A percentile compares a stretch with the other conserved stretches of the same genome.
Conservation (phyloP, 192 early-diverging fungal species). For the Piromyces finnis region DNA sequence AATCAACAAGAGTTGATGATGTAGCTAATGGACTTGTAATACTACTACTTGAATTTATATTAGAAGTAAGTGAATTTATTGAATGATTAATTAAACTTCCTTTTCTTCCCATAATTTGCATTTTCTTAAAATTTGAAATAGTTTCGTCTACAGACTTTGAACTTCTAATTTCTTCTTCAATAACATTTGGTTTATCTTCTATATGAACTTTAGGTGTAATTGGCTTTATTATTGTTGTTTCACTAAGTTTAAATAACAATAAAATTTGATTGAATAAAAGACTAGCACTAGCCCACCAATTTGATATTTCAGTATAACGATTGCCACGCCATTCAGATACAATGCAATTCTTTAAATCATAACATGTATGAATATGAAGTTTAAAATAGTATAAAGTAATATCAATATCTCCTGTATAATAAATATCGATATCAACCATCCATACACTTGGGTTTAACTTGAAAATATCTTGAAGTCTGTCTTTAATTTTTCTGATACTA, state of each 20-base stretch:
- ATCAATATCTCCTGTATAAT: not conserved
- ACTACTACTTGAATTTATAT: not conserved
- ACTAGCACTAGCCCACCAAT: not conserved
- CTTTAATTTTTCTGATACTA: not conserved
- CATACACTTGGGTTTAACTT: not conserved
- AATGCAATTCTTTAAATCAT: not conserved
- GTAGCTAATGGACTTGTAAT: not conserved
- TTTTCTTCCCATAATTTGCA: not conserved
- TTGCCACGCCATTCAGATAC: not conserved
- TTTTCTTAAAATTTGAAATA: not conserved
- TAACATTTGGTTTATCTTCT: not conserved
- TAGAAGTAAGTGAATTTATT: not conserved
- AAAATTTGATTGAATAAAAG: not conserved
- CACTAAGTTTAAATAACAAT: not conserved
- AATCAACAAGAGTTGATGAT: not conserved
- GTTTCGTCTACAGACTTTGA: not conserved
- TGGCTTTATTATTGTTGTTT: not conserved
- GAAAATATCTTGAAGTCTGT: not conserved
- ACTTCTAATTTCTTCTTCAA: not conserved
- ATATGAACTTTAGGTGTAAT: not conserved
- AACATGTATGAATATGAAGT: not conserved
- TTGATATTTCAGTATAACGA: not conserved
- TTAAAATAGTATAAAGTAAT: not conserved
- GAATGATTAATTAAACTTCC: not conserved
- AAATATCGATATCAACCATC: not conserved